Base-by-base conservation (phyloP, 768 basidiomycete species). In the Boletus rufocinnamomeus region DNA sequence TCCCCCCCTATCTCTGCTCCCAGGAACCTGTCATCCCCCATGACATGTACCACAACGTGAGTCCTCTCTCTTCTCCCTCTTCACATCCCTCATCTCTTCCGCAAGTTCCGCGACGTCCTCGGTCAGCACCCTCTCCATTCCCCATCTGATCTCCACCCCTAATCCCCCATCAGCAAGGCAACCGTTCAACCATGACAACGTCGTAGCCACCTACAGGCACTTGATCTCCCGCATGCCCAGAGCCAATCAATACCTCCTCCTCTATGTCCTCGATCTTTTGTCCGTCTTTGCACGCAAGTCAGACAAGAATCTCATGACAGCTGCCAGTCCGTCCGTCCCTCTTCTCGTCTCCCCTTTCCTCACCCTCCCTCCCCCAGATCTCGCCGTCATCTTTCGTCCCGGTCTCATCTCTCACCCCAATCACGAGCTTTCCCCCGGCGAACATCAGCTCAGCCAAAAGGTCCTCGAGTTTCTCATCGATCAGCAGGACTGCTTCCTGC, bases 371-470 rank as follows among this genome's bases (percentile, higher is more conserved):
- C 27, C 11, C 28, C 27, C 70, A 93, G 96, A 99, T 76, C 86
- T 99, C 21, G 97, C 96, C 19, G 90, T 96, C 47, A 96, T 98
- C 63, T 99, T 99, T 75, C 91, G 95, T 57, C 97, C 97, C 0
- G 97, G 95, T 19, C 78, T 99, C 6, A 86, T 99, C 58, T 91
- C 93, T 10, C 93, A 95, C 71, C 91, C 94, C 2, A 74, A 80
- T 25, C 94, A 98, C 68, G 91, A 93, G 67, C 84, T 95, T 79
- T 84, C 84, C 7, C 94, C 94, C 1, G 76, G 82, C 47, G 93
- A 96, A 69, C 94, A 98, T 75, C 83, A 85, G 10, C 82, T 93
- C 9, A 93, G 89, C 62, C 96, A 97, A 73, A 79, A 81, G 56
- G 95, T 98, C 30, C 82, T 99, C 50, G 95, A 98, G 71, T 98